Evolutionary conservation across 306 rosid genomes (phyloP).

Genomic region (Inga laurina): DNA sequence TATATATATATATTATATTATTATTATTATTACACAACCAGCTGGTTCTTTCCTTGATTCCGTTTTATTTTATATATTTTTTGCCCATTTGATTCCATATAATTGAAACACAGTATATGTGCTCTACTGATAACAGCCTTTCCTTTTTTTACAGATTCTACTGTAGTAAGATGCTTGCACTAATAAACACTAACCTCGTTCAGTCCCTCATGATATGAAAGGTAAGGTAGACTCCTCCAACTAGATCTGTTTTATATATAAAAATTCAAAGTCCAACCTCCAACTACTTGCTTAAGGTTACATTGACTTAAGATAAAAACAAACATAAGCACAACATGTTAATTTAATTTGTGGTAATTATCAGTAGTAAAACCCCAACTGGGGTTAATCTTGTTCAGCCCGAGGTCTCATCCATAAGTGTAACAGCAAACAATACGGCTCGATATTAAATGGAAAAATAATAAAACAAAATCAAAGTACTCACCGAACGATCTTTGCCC

Average conservation of each 20-base stretch:
- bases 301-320: no score
- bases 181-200: neutral
- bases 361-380: neutral
- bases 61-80: neutral
- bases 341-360: neutral
- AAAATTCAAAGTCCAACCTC: no score
- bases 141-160: neutral
- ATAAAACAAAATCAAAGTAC: neutral
- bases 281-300: no score
- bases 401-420: no score
- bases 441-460: neutral
- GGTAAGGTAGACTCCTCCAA: neutral
- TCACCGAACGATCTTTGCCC: conserved; percentile 46
- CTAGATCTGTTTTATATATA: neutral
- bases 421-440: neutral
- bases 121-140: neutral
- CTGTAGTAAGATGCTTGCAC: neutral
- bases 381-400: neutral
- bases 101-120: neutral
- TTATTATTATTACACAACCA: neutral
- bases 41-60: neutral
- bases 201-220: no score
- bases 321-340: neutral
- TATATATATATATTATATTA: no score
- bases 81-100: neutral